Evolutionary conservation across 805 yeast genomes (phyloP), one percentile per base, ranked within the genome.

Genomic region (Candida chauliodis): DNA sequence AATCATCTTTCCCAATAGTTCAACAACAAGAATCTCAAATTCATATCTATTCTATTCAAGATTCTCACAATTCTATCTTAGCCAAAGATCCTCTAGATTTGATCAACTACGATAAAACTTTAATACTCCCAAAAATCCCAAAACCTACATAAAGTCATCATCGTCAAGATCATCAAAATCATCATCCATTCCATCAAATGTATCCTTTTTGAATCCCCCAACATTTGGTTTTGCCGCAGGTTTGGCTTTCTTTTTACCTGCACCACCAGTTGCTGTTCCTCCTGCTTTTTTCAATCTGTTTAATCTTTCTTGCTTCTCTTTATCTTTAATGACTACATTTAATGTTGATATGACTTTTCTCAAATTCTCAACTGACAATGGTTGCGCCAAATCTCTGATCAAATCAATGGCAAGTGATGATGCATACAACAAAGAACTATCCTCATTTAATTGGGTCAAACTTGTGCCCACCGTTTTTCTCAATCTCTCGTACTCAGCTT

Each of bases 171-270:
- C 87, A 50, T 71, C 78, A 49, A 61, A 74, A 51, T 69, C 71
- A 22, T 45, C 55, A 47, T 66, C 71, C 58, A 76, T 64, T 44
- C 75, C 85, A 48, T 78, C 79, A 27, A 73, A 71, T 36, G 67
- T 69, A 53, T 81, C 88, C 62, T 83, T 82, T 72, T 81, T 84
- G 64, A 73, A 73, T 4, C 64, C 58, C 34, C 77, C 61, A 34
- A 63, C 65, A 45, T 67, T 78, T 37, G 84, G 70, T 58, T 81
- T 83, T 31, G 87, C 83, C 40, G 79, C 63, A 41, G 86, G 83
- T 63, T 84, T 84, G 42, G 88, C 96, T 78, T 90, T 91, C 78
- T 84, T 84, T 76, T 90, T 89, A 64, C 95, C 95, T 26, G 95
- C 93, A 58, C 96, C 96, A 52, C 95, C 95, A 17, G 87, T 77